Percentiles rank a stretch among this genome's conserved stretches.
Evolutionary conservation across 768 basidiomycete genomes (phyloP).

Genomic region (Chiua virens): DNA sequence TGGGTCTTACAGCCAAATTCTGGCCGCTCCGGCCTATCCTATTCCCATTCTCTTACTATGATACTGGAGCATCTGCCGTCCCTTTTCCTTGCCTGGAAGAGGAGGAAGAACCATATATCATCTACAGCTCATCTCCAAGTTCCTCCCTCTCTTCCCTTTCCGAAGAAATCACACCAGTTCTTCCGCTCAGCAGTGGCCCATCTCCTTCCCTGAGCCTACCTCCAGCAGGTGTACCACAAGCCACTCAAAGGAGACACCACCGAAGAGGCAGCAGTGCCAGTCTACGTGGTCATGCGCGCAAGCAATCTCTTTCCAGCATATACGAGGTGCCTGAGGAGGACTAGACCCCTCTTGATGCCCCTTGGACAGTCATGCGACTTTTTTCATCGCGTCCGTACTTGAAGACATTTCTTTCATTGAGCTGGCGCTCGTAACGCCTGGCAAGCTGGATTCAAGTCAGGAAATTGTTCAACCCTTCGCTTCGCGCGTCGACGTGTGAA

Average conservation of each 20-base stretch:
- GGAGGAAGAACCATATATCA: constrained; percentile 34
- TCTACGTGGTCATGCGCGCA: constrained; percentile 30
- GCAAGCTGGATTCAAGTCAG: constrained; percentile 20
- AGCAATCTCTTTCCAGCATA: constrained; percentile 33
- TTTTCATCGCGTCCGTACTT: background rate
- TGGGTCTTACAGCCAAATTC: constrained; percentile 15
- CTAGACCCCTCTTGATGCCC: constrained; percentile 2
- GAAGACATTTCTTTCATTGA: background rate
- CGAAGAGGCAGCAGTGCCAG: constrained; percentile 33
- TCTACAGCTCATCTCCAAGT: constrained; percentile 34
- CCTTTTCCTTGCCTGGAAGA: constrained; percentile 28
- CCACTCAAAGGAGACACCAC: constrained; percentile 24
- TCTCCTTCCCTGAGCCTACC: constrained; percentile 11
- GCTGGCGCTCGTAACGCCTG: constrained; percentile 14
- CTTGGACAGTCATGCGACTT: background rate
- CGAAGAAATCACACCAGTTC: constrained; percentile 27
- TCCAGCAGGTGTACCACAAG: constrained; percentile 6
- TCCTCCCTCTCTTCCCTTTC: constrained; percentile 34
- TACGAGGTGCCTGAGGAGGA: constrained; percentile 35
- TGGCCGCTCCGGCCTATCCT: constrained; percentile 16
- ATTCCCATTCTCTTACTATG: constrained; percentile 8
- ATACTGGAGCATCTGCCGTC: constrained; percentile 17
- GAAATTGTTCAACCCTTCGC: constrained; percentile 4
- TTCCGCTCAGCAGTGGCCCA: constrained; percentile 18
- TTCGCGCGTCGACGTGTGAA: constrained; percentile 11